Evolutionary conservation across 208 protist genomes (phyloP).

Genomic region (Trypanosoma vivax): DNA sequence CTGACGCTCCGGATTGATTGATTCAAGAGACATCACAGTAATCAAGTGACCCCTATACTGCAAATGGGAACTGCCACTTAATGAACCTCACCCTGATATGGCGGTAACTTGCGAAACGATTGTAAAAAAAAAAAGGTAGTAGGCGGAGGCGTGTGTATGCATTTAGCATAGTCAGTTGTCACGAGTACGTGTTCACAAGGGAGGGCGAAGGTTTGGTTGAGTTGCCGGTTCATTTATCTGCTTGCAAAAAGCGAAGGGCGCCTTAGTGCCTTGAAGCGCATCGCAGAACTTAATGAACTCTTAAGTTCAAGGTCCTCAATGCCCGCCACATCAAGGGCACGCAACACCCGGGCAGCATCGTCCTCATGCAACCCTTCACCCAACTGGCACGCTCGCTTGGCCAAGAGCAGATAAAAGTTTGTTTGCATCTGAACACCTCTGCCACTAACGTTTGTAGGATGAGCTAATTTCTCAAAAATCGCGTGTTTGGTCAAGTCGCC

Average conservation of each 20-base stretch:
- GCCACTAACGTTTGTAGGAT: neutral
- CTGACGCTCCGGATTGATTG: no score
- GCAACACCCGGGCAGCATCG: slow-evolving; percentile 53
- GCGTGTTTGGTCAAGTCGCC: slow-evolving; percentile 17
- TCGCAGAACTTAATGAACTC: slow-evolving; percentile 42
- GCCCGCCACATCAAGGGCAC: slow-evolving; percentile 40
- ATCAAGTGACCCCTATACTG: no score
- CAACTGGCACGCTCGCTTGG: slow-evolving; percentile 39
- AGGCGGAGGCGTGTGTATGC: no score
- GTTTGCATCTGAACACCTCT: neutral
- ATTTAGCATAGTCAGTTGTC: no score
- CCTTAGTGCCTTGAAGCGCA: slow-evolving; percentile 45
- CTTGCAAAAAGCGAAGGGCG: slow-evolving; percentile 17
- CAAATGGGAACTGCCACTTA: no score
- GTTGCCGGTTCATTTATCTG: neutral
- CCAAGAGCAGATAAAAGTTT: slow-evolving; percentile 58
- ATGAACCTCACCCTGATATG: no score
- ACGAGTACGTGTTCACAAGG: no score
- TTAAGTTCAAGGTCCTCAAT: slow-evolving; percentile 54
- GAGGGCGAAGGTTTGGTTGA: neutral
- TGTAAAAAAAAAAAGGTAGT: no score
- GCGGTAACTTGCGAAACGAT: no score
- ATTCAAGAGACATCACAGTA: no score
- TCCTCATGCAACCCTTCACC: slow-evolving; percentile 41
- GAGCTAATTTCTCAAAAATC: neutral